Evolutionary conservation across 192 early-diverging fungal genomes (phyloP), one percentile per base, ranked within the genome.

Genomic region (Thamnidium elegans): DNA sequence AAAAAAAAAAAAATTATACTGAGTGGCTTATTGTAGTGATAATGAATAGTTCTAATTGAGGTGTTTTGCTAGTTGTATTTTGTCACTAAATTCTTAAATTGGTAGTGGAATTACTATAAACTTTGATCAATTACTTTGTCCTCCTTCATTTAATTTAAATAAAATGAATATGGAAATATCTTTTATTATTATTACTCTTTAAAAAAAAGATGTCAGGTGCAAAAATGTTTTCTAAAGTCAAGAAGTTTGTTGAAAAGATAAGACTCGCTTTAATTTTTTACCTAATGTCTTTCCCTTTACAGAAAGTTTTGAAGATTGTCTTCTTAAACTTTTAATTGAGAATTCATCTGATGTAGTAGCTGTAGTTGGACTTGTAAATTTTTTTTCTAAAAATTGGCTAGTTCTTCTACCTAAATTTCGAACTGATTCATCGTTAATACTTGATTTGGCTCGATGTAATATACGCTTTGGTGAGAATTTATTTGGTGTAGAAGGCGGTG

Each of bases 171-270:
- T 39, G 4, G 36, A 6, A 39, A 39, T 6, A 39, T 39, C 36
- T 39, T 6, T 39, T 39, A 36, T 10, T 9, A 3, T 39, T 39
- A 9, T 39, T 39, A 9, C 3, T 4, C 34, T 36, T 36, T 36
- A 36, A 36, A 36, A 39, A 39, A 39, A 39, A 39, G 9, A 56
- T n/a, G n/a, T n/a, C n/a, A n/a, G n/a, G n/a, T n/a, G n/a, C n/a
- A 56, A 56, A 19, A 17, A 56, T 32, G 53, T 31, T n/a, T 55
- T 13, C 5, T 55, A 34, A 39, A 56, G 17, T 10, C 31, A 34
- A 56, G 55, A 56, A 56, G 31, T 34, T 56, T 56, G 55, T n/a
- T 56, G 55, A 34, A 56, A 56, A n/a, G 55, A 36, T 11, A 56
- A 34, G 31, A 34, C 55, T 17, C 31, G 31, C 32, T 56, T 56